Percentiles rank a stretch among this genome's conserved stretches.
Evolutionary conservation across 495 filamentous ascomycete species (phyloP).

Genomic region (Podospora sp.): DNA sequence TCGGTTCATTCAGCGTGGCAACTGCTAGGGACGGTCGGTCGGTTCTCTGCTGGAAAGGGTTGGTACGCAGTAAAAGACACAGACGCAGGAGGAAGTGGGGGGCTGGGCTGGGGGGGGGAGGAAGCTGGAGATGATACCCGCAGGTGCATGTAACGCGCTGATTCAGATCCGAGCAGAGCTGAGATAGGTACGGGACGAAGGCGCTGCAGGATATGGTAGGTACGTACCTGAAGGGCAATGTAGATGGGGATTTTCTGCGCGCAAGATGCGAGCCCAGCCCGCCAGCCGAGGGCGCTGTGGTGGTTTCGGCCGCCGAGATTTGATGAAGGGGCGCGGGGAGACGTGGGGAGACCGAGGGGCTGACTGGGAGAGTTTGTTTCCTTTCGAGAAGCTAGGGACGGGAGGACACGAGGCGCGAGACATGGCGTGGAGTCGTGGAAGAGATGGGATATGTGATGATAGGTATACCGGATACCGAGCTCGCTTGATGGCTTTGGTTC

Average conservation of each 20-base stretch:
- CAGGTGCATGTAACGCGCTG: neutral
- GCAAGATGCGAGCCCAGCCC: neutral
- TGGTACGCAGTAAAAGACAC: neutral
- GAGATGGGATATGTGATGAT: neutral
- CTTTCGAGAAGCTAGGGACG: neutral
- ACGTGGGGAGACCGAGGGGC: constrained; percentile 13
- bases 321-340: constrained; percentile 4
- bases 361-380: neutral
- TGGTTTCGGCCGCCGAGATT: constrained; percentile 15
- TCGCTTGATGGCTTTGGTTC: neutral
- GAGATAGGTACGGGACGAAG: neutral
- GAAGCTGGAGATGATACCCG: neutral
- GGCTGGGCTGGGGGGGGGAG: constrained; percentile 1
- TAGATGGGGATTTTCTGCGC: neutral
- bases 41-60: neutral
- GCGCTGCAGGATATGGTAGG: neutral
- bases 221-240: neutral
- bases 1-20: neutral
- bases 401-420: neutral
- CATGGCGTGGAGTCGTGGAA: neutral
- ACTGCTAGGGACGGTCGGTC: neutral
- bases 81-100: neutral
- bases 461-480: neutral
- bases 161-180: constrained; percentile 2
- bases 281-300: neutral